Conservation (phyloP, 1,284 basidiomycete genomes). For the Ceratobasidium sp. region DNA sequence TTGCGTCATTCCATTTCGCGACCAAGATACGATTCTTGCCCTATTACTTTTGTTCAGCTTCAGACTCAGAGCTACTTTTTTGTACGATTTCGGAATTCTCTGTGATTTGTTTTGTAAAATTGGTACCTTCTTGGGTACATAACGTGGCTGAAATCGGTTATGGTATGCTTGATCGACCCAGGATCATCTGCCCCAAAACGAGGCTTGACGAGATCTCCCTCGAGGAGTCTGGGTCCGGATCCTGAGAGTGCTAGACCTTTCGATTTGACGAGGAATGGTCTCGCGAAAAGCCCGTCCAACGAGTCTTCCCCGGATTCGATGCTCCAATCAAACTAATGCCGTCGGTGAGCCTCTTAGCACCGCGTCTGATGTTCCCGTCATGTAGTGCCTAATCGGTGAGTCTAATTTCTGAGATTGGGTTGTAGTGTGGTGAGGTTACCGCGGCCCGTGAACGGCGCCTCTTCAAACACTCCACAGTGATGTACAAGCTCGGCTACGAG, state of each 20-base stretch:
- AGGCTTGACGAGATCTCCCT: constrained; percentile 26
- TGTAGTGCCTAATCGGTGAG: constrained; percentile 9
- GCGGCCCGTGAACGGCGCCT: neutral
- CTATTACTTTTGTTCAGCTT: neutral
- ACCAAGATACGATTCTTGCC: neutral
- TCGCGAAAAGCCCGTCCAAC: neutral
- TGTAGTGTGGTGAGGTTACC: neutral
- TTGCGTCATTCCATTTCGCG: neutral
- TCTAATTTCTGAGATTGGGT: neutral
- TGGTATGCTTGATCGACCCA: neutral
- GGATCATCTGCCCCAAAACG: constrained; percentile 26
- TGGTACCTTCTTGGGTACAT: neutral
- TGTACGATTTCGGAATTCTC: neutral
- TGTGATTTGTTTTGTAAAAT: neutral
- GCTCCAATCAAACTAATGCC: constrained; percentile 18
- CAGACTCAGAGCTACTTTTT: constrained; percentile 8
- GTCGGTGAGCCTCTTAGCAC: constrained; percentile 6
- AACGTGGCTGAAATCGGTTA: constrained; percentile 20
- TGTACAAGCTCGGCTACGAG: constrained; percentile 13
- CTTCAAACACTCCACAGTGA: constrained; percentile 21
- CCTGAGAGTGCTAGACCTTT: constrained; percentile 22
- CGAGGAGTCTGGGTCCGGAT: constrained; percentile 29
- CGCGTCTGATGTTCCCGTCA: constrained; percentile 18
- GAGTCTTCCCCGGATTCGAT: neutral
- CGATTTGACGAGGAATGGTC: neutral